Evolutionary conservation across 2,329 filamentous ascomycete genomes (phyloP).

Genomic region (Penicillium sp.): DNA sequence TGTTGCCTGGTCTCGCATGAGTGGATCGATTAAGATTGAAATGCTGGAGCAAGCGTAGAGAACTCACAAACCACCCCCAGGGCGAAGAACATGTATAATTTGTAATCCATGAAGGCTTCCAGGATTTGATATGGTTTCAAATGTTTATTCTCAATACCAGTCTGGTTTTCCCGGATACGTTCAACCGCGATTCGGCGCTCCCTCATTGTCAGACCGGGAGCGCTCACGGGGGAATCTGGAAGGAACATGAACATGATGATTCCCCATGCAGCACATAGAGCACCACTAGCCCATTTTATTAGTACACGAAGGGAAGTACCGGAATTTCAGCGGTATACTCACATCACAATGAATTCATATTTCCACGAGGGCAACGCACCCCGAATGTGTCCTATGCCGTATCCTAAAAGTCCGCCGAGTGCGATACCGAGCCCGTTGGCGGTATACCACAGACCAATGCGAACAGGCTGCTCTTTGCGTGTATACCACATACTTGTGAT

Average conservation of each 20-base stretch:
- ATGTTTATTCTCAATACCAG: slow-evolving; percentile 53
- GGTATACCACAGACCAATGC: slow-evolving; percentile 56
- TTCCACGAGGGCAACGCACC: slow-evolving; percentile 56
- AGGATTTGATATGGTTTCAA: slow-evolving; percentile 51
- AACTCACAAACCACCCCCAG: slow-evolving; percentile 42
- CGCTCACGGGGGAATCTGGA: slow-evolving; percentile 53
- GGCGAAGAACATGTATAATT: slow-evolving; percentile 54
- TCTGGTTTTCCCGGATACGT: slow-evolving; percentile 52
- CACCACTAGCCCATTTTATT: slow-evolving; percentile 25
- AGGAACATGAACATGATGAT: slow-evolving; percentile 53
- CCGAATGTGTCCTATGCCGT: slow-evolving; percentile 55
- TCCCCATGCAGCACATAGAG: slow-evolving; percentile 55
- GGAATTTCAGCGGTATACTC: not conserved
- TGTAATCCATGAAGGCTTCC: slow-evolving; percentile 54
- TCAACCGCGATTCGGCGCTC: slow-evolving; percentile 53
- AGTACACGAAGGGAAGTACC: not conserved
- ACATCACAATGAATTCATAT: slow-evolving; percentile 63
- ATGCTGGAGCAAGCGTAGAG: too few species aligned
- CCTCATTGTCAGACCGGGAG: slow-evolving; percentile 45
- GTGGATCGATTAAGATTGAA: not conserved
- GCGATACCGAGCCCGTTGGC: slow-evolving; percentile 57
- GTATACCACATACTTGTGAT: slow-evolving; percentile 64
- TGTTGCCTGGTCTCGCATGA: slow-evolving; percentile 33
- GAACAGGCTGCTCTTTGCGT: slow-evolving; percentile 54
- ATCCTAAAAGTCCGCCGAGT: slow-evolving; percentile 52